A percentile compares a stretch with the other conserved stretches of the same genome.
These are phyloP conservation scores for Chenopodium berlandieri DNA, from an alignment of 148 eudicot genomes.

Conservation along the genomic window DNA sequence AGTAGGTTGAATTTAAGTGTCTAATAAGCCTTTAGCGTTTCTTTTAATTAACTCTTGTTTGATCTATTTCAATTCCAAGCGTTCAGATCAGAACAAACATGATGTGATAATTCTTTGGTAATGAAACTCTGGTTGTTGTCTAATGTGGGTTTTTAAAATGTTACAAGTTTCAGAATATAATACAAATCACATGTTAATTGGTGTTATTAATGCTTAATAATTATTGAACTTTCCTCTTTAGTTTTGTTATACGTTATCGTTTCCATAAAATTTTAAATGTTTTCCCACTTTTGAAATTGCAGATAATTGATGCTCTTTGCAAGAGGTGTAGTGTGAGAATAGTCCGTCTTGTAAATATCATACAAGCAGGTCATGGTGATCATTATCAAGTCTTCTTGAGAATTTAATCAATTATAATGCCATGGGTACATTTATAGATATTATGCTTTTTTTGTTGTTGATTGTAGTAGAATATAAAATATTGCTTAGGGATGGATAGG, in stretches of 20 bases:
- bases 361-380: slow-evolving; percentile 75
- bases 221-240: too few relatives aligned
- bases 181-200: not conserved
- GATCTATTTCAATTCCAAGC: not conserved
- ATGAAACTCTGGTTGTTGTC: not conserved
- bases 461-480: not conserved
- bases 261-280: not conserved
- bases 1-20: too few relatives aligned
- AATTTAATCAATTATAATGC: not conserved
- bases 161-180: too few relatives aligned
- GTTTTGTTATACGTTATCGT: too few relatives aligned
- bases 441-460: not conserved
- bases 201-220: not conserved
- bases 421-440: not conserved
- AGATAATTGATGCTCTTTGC: slow-evolving; percentile 99
- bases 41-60: not conserved
- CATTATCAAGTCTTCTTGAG: slow-evolving; percentile 66
- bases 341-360: slow-evolving; percentile 57
- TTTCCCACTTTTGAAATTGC: slow-evolving; percentile 22
- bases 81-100: not conserved
- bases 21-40: too few relatives aligned
- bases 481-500: too few relatives aligned
- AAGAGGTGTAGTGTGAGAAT: slow-evolving; percentile 76
- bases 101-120: not conserved
- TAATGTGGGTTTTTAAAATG: not conserved